Base-by-base conservation (phyloP, 2,329 filamentous ascomycete species). In the Dactylellina leptospora region DNA sequence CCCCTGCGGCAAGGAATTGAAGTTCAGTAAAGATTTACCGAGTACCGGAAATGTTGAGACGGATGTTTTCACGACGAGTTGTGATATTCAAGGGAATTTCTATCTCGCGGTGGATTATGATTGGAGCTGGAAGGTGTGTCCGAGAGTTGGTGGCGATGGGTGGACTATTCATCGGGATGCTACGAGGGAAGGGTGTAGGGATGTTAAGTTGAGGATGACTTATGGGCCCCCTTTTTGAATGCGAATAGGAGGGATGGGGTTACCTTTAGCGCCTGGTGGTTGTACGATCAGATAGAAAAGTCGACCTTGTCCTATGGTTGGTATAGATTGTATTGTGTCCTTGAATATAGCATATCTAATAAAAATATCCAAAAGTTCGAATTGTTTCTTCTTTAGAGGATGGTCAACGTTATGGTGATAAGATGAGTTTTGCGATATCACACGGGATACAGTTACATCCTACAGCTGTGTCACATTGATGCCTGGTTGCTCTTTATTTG, bases 181-280 rank as follows among this genome's bases (percentile, higher is more conserved):
- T 13, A 42, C 4, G 27, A 50, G 30, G 68, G 53, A 40, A 18
- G 59, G 36, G 1, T 72, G 68, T 55, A 58, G 59, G 28, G 59
- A 64, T 54, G 68, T 72, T 28, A 64, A 55, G 45, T 48, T 72
- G 53, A 72, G 23, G 53, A 72, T 72, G 68, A 60, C 18, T 28
- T 72, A 72, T 45, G 68, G 68, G n/a, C 68, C 68, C 6, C 68
- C 68, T 10, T 38, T 45, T 63, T 71, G 54, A 33, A 27, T 33
- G n/a, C n/a, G n/a, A n/a, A n/a, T n/a, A n/a, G n/a, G n/a, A n/a
- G n/a, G n/a, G n/a, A n/a, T n/a, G n/a, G n/a, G n/a, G n/a, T n/a
- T n/a, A n/a, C n/a, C n/a, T n/a, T n/a, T n/a, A n/a, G n/a, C n/a
- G n/a, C n/a, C n/a, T n/a, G n/a, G n/a, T n/a, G n/a, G n/a, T n/a